phyloP scores from a whole-genome alignment of 169 alveolate genomes.

The Eimeria praecox region DNA sequence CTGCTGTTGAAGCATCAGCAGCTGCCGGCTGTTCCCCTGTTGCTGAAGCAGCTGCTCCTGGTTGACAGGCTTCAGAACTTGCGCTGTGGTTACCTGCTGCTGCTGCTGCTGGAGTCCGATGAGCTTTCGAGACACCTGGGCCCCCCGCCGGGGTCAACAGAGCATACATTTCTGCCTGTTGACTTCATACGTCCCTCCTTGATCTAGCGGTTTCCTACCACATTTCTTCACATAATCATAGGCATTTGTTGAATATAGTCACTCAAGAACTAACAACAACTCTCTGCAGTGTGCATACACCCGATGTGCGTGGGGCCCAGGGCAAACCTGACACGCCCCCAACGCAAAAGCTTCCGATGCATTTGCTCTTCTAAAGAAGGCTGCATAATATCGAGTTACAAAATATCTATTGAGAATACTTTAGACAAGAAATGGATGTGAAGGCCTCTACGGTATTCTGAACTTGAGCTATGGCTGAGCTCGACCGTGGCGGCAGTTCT shows the following conservation, averaged over 20 bases:
- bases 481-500: not conserved
- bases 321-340: not conserved
- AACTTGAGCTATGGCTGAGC: not conserved
- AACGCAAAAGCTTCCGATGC: not conserved
- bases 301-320: not conserved
- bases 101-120: slow-evolving; percentile 1
- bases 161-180: slow-evolving; percentile 1
- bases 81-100: not conserved
- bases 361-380: not conserved
- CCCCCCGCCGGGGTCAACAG: slow-evolving; percentile 10
- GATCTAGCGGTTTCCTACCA: not conserved
- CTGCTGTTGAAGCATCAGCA: not conserved
- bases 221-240: not conserved
- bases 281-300: not conserved
- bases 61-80: not conserved
- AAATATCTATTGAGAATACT: not conserved
- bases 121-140: not conserved
- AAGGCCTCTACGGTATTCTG: not conserved
- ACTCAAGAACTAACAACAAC: not conserved
- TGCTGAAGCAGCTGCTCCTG: not conserved
- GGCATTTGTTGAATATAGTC: not conserved
- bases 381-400: not conserved
- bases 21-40: not conserved
- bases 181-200: not conserved
- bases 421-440: not conserved